These are phyloP conservation scores for Salvia sclarea DNA, from an alignment of 305 asterid species.

Conservation along the genomic window DNA sequence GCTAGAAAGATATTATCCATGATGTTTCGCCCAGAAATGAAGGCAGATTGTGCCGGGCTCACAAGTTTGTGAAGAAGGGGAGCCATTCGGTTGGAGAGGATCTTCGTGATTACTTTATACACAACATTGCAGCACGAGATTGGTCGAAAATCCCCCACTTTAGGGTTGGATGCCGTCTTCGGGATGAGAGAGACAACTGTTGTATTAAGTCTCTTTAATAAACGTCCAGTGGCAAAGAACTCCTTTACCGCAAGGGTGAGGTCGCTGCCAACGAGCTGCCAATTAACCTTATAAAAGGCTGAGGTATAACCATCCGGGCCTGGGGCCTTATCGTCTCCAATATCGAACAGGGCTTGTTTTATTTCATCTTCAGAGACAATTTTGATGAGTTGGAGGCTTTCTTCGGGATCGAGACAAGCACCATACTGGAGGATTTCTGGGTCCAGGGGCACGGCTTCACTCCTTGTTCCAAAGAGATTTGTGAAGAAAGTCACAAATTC, in stretches of 20 bases:
- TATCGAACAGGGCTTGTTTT: not conserved
- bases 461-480: too few species aligned
- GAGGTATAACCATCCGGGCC: not conserved
- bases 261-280: not conserved
- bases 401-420: too few species aligned
- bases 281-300: too few species aligned
- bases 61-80: not conserved
- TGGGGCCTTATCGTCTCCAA: not conserved
- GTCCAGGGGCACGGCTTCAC: too few species aligned
- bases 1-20: not conserved
- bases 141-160: not conserved
- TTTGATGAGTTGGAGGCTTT: too few species aligned
- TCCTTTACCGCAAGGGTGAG: not conserved
- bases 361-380: not conserved
- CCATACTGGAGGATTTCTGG: too few species aligned
- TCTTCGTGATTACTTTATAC: not conserved
- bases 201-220: too few species aligned
- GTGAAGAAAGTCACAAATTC: too few species aligned
- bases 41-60: not conserved
- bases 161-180: not conserved
- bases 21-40: not conserved
- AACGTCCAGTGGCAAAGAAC: too few species aligned
- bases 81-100: not conserved
- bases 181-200: not conserved
- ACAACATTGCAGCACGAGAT: not conserved